Conservation (phyloP, 2,329 filamentous ascomycete genomes). For the Allantophomopsis lycopodina region DNA sequence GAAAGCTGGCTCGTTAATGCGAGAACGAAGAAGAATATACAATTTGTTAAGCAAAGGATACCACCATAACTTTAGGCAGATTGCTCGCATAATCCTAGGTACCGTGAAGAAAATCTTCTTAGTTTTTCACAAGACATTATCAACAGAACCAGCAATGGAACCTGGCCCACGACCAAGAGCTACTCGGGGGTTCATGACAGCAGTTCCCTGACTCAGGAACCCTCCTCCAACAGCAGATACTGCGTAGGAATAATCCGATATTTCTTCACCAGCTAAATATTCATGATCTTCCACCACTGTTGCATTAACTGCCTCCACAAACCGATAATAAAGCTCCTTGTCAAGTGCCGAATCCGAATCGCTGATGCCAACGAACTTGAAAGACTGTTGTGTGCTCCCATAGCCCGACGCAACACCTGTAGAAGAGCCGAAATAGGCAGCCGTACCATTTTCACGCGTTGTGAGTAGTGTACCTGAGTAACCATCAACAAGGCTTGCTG, state of each 20-base stretch:
- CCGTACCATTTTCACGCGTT: constrained; percentile 44
- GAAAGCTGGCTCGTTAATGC: too few relatives aligned
- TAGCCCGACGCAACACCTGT: constrained; percentile 31
- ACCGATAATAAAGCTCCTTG: constrained; percentile 39
- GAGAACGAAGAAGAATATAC: too few relatives aligned
- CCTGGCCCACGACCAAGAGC: constrained; percentile 22
- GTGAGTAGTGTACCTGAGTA: constrained; percentile 25
- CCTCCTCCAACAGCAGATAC: constrained; percentile 3
- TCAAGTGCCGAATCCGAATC: constrained; percentile 6
- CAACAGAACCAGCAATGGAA: too few relatives aligned
- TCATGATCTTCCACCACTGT: constrained; percentile 34
- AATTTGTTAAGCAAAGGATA: too few relatives aligned
- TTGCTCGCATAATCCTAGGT: too few relatives aligned
- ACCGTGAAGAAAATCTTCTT: too few relatives aligned
- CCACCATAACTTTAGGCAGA: too few relatives aligned
- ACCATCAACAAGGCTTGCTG: constrained; percentile 7
- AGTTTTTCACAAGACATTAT: too few relatives aligned
- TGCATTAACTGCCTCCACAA: constrained; percentile 39
- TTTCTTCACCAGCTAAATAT: constrained; percentile 16
- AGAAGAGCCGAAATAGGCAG: constrained; percentile 34
- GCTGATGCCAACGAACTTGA: constrained; percentile 26
- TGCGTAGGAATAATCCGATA: background rate
- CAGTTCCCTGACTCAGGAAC: constrained; percentile 1
- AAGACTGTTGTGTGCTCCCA: constrained; percentile 41
- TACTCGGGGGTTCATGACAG: constrained; percentile 16